These are phyloP conservation scores for Magnolia officinalis DNA, from an alignment of 164 flowering plant genomes.

Conservation along the genomic window DNA sequence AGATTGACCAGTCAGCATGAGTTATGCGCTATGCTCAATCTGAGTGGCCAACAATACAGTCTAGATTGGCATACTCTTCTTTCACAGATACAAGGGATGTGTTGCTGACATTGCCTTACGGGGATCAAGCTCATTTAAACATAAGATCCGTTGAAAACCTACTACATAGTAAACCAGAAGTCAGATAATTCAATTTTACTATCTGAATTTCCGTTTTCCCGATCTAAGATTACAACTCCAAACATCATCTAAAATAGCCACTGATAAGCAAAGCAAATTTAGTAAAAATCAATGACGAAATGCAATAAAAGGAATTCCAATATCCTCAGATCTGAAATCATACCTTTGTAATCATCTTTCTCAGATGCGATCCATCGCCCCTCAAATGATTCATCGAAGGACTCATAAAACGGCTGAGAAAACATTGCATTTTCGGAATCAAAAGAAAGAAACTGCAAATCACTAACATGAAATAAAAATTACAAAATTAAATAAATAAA, in stretches of 20 bases:
- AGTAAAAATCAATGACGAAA: not conserved
- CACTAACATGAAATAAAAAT: not conserved
- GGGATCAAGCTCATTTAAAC: too few species aligned
- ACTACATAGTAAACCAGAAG: too few species aligned
- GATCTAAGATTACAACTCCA: not conserved
- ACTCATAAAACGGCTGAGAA: constrained; percentile 63
- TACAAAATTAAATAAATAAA: not conserved
- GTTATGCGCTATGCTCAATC: too few species aligned
- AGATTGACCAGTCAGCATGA: too few species aligned
- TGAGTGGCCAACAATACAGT: too few species aligned
- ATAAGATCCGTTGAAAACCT: too few species aligned
- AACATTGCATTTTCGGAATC: not conserved
- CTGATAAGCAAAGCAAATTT: not conserved
- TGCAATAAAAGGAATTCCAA: not conserved
- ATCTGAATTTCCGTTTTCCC: too few species aligned
- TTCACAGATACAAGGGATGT: too few species aligned
- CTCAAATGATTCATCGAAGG: constrained; percentile 72
- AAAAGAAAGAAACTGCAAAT: not conserved
- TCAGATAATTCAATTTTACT: too few species aligned
- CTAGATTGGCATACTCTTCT: too few species aligned
- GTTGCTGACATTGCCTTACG: too few species aligned
- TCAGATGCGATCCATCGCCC: constrained; percentile 75
- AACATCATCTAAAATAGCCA: not conserved
- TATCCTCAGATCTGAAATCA: constrained; percentile 8
- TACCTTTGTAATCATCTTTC: constrained; percentile 74